These are phyloP conservation scores for Casuarina cunninghamiana DNA, from an alignment of 306 rosid genomes.

Conservation along the genomic window DNA sequence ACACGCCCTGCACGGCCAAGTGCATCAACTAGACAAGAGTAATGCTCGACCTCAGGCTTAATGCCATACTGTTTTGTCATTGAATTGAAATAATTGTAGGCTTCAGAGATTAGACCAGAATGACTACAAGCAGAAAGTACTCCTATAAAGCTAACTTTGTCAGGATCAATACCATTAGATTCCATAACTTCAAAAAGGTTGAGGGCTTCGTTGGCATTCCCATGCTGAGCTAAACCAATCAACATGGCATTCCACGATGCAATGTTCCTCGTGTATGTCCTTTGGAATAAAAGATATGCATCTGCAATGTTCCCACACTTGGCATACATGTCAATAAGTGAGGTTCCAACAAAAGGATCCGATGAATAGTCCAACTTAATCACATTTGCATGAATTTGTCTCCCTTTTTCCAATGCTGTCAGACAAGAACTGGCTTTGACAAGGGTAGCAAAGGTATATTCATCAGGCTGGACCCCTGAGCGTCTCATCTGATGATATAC, in stretches of 20 bases:
- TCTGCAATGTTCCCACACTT: slow-evolving; percentile 76
- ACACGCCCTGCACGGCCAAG: slow-evolving; percentile 74
- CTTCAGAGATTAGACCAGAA: slow-evolving; percentile 71
- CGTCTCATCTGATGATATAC: slow-evolving; percentile 71
- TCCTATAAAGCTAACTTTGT: slow-evolving; percentile 72
- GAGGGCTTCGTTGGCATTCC: slow-evolving; percentile 70
- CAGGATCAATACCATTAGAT: slow-evolving; percentile 49
- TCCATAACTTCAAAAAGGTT: slow-evolving; percentile 58
- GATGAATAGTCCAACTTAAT: slow-evolving; percentile 59
- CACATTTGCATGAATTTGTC: slow-evolving; percentile 73
- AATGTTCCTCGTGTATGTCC: slow-evolving; percentile 39
- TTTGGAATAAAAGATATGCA: slow-evolving; percentile 57
- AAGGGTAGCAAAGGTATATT: slow-evolving; percentile 77
- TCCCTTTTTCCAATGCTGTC: slow-evolving; percentile 79
- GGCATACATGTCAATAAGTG: slow-evolving; percentile 90
- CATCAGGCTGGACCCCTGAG: slow-evolving; percentile 67
- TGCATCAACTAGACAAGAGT: slow-evolving; percentile 76
- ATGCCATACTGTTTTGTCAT: slow-evolving; percentile 58
- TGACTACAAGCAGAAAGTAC: slow-evolving; percentile 82
- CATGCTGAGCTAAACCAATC: slow-evolving; percentile 82
- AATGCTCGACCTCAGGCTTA: slow-evolving; percentile 71
- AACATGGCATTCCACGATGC: slow-evolving; percentile 86
- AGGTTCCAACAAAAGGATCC: slow-evolving; percentile 74
- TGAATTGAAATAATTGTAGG: slow-evolving; percentile 51
- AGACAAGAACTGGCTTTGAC: slow-evolving; percentile 69